Conservation (phyloP, 139 green algal genomes). For the Marvania coccoides region DNA sequence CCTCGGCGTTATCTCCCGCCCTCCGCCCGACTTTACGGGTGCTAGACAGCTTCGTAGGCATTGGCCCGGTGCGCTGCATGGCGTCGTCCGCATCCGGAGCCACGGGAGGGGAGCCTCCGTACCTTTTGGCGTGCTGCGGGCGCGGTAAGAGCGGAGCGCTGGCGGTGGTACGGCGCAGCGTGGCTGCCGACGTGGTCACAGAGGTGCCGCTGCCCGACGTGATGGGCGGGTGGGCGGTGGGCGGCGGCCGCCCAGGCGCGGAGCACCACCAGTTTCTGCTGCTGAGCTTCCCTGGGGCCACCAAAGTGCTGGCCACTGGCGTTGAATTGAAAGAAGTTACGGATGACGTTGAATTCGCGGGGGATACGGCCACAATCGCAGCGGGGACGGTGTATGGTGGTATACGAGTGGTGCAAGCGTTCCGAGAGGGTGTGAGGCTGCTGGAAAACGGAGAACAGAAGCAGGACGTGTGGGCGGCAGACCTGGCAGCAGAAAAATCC, state of each 20-base stretch:
- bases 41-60: conserved; percentile 49
- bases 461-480: conserved; percentile 40
- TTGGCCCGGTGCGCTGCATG: conserved; percentile 59
- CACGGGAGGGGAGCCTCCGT: neutral
- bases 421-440: conserved; percentile 43
- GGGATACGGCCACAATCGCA: conserved; percentile 49
- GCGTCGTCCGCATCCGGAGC: neutral
- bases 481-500: conserved; percentile 20
- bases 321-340: conserved; percentile 67
- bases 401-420: conserved; percentile 49
- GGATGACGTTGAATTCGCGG: conserved; percentile 31
- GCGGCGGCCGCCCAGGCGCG: neutral
- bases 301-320: conserved; percentile 66
- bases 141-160: conserved; percentile 64
- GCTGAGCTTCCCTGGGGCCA: conserved; percentile 40
- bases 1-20: neutral
- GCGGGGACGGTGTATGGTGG: conserved; percentile 62
- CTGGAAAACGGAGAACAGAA: conserved; percentile 20
- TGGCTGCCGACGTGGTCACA: conserved; percentile 70
- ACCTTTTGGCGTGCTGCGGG: conserved; percentile 53
- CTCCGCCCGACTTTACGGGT: conserved; percentile 31
- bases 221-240: conserved; percentile 66
- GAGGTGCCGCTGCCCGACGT: conserved; percentile 55
- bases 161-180: conserved; percentile 48
- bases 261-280: conserved; percentile 71